Conservation (phyloP, 805 yeast genomes). For the Candida hungchunana region DNA sequence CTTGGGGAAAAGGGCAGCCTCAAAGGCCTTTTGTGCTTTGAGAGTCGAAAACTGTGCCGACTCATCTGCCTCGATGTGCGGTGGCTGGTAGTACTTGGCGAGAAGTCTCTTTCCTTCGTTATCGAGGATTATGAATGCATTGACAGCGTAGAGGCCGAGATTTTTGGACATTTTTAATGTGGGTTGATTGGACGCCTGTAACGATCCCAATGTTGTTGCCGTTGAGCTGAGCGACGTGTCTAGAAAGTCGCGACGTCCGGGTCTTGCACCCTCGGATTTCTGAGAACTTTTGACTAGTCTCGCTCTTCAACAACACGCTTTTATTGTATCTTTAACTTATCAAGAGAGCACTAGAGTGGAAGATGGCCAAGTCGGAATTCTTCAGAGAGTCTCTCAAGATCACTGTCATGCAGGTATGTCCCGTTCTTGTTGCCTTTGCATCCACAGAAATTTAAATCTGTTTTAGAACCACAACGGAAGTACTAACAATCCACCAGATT, state of each 20-base stretch:
- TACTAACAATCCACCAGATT: constrained; percentile 30
- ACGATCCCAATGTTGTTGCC: background rate
- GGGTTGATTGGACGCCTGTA: background rate
- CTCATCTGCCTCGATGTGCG: constrained; percentile 32
- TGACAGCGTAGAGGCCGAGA: constrained; percentile 73
- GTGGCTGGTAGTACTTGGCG: constrained; percentile 78
- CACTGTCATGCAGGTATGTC: constrained; percentile 43
- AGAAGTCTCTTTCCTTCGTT: constrained; percentile 73
- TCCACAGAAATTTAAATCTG: too few species aligned
- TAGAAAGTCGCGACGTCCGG: background rate
- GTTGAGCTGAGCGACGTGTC: constrained; percentile 9
- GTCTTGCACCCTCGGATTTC: background rate
- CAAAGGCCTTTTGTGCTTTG: constrained; percentile 74
- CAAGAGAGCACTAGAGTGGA: background rate
- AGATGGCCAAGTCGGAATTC: constrained; percentile 34
- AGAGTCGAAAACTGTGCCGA: constrained; percentile 28
- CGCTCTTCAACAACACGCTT: background rate
- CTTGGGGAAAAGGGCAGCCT: constrained; percentile 63
- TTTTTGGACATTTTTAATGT: constrained; percentile 36
- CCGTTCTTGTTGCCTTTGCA: too few species aligned
- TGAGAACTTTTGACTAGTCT: too few species aligned
- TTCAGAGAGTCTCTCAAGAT: constrained; percentile 43
- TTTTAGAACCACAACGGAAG: too few species aligned
- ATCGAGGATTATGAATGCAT: constrained; percentile 79
- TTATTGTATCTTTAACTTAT: background rate